Base-by-base conservation (phyloP, 2,329 filamentous ascomycete genomes). In the Colletotrichum incanum region DNA sequence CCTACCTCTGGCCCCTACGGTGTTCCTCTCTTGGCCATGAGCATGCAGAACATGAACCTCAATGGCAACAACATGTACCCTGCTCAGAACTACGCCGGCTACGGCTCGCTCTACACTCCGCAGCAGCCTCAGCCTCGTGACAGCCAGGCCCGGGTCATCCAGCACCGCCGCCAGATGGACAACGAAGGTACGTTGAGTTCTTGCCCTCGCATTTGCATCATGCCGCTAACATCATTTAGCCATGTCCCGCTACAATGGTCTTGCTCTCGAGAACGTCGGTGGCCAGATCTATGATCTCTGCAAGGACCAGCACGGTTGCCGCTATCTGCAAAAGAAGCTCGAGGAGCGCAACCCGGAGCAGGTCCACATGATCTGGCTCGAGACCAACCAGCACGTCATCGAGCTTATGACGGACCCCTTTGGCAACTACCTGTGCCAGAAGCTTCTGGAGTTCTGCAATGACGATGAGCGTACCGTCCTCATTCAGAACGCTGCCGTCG, bases 351-450 rank as follows among this genome's bases (percentile, higher is more conserved):
- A 93, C 76, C 89, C 93, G 6, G 93, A 96, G 37, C 91, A 97
- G 78, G 90, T 98, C 63, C 93, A 97, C 81, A 92, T 95, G 86
- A 98, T 99, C 81, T 99, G 97, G 87, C 87, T 92, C 39, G 96
- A 99, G 86, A 98, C 95, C 65, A 94, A 96, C 80, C 89, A 93
- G 79, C 95, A 98, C 81, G 95, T 99, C 77, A 92, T 97, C 74
- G 96, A 99, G 86, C 88, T 99, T 75, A 99, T 99, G 96, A 98
- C 95, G 73, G 96, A 99, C 83, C 96, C 96, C 12, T 99, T 99
- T 82, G 96, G 96, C 81, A 99, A 99, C 87, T 99, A 99, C 83
- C 91, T 99, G 76, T 98, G 96, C 87, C 96, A 99, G 87, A 99
- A 98, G 89, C 87, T 99, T 74, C 90, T 99, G 41, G 96, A 99